phyloP scores from a whole-genome alignment of 1,139 yeast genomes.

The Suhomyces yuchorum region DNA sequence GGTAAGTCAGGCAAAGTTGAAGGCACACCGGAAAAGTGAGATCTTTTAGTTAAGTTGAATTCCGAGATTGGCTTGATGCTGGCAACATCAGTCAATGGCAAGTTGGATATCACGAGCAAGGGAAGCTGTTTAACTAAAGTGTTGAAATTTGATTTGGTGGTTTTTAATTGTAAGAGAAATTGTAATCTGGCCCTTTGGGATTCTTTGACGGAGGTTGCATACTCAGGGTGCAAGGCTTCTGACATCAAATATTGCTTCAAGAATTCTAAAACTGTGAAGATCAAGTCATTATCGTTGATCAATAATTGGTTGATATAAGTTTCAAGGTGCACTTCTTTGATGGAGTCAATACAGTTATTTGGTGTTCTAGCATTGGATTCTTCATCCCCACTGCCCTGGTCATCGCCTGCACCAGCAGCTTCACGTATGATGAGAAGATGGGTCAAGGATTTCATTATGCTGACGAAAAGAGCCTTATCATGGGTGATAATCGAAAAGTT shows the following conservation, averaged over 20 bases:
- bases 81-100: conserved; percentile 21
- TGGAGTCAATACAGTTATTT: conserved; percentile 46
- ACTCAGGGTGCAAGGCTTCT: conserved; percentile 39
- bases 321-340: conserved; percentile 38
- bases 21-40: conserved; percentile 53
- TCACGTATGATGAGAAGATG: conserved; percentile 47
- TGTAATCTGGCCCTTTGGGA: conserved; percentile 39
- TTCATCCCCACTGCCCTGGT: conserved; percentile 17
- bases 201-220: conserved; percentile 32
- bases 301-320: conserved; percentile 33
- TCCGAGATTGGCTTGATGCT: conserved; percentile 26
- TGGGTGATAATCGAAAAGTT: conserved; percentile 46
- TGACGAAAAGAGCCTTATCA: conserved; percentile 56
- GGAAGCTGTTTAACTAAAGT: conserved; percentile 62
- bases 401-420: conserved; percentile 19
- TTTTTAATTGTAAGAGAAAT: conserved; percentile 34
- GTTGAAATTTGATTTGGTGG: conserved; percentile 42
- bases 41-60: conserved; percentile 36
- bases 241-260: conserved; percentile 43
- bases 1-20: conserved; percentile 59
- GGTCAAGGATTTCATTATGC: conserved; percentile 47
- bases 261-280: conserved; percentile 38
- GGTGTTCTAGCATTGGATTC: conserved; percentile 26
- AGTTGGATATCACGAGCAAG: conserved; percentile 49
- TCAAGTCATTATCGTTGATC: conserved; percentile 41